Percentiles rank a stretch among this genome's conserved stretches.
Conservation (phyloP, 345 rosid species). For the Eucalyptus microcorys region DNA sequence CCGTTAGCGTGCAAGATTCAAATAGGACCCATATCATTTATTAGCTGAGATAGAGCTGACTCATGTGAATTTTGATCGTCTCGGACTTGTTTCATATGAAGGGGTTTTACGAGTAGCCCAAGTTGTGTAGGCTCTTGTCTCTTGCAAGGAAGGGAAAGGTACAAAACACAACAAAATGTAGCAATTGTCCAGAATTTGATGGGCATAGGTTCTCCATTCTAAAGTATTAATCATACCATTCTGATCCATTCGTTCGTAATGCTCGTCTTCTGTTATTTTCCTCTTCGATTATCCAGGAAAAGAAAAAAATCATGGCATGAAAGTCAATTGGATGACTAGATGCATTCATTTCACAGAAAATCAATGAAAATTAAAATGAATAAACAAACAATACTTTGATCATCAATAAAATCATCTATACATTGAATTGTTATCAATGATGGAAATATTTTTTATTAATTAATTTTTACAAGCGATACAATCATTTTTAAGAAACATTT, state of each 20-base stretch:
- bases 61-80: neutral
- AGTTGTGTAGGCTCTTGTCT: neutral
- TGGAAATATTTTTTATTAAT: no score
- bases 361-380: no score
- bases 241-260: no score
- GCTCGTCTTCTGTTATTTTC: no score
- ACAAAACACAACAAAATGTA: neutral
- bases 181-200: neutral
- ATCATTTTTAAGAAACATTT: no score
- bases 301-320: no score
- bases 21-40: neutral
- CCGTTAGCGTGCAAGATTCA: neutral
- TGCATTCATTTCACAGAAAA: neutral
- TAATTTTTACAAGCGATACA: neutral
- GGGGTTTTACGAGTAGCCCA: neutral
- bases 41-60: neutral
- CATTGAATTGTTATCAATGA: fast-evolving
- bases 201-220: no score
- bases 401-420: no score
- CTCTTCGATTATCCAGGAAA: no score
- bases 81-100: neutral
- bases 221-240: no score
- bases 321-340: neutral
- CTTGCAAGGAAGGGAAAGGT: neutral
- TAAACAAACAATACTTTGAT: no score